Conservation (phyloP, 2,329 filamentous ascomycete species). For the Penicillium italicum region DNA sequence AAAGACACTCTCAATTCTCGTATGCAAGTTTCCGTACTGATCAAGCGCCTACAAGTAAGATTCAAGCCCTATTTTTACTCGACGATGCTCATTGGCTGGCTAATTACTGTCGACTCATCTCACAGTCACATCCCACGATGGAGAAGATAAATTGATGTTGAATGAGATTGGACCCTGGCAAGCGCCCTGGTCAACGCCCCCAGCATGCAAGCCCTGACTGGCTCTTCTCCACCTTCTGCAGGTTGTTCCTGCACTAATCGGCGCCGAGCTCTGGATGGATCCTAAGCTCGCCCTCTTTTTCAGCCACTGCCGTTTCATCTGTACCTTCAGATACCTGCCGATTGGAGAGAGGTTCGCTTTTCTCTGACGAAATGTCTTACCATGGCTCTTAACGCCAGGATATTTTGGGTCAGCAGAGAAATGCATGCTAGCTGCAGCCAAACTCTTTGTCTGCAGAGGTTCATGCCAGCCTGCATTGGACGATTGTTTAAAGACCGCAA, state of each 20-base stretch:
- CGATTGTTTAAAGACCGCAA: conserved; percentile 2
- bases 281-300: conserved; percentile 1
- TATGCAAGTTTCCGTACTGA: background rate
- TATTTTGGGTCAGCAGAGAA: background rate
- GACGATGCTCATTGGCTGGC: background rate
- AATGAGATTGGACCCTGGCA: background rate
- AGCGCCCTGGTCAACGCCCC: conserved; percentile 5
- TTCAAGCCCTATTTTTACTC: conserved; percentile 1
- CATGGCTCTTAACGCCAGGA: background rate
- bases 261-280: conserved; percentile 9
- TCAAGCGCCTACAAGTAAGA: conserved; percentile 4
- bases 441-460: conserved; percentile 3
- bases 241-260: conserved; percentile 25
- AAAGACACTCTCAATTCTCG: background rate
- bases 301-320: conserved; percentile 16
- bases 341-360: conserved; percentile 14
- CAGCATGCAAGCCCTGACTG: conserved; percentile 1
- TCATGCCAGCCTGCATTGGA: background rate
- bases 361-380: conserved; percentile 19
- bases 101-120: background rate
- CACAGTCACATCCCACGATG: background rate
- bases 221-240: conserved; percentile 7
- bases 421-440: background rate
- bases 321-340: conserved; percentile 3
- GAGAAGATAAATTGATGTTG: background rate